Conservation (phyloP, 371 early-diverging fungal species). For the Apophysomyces sp. region DNA sequence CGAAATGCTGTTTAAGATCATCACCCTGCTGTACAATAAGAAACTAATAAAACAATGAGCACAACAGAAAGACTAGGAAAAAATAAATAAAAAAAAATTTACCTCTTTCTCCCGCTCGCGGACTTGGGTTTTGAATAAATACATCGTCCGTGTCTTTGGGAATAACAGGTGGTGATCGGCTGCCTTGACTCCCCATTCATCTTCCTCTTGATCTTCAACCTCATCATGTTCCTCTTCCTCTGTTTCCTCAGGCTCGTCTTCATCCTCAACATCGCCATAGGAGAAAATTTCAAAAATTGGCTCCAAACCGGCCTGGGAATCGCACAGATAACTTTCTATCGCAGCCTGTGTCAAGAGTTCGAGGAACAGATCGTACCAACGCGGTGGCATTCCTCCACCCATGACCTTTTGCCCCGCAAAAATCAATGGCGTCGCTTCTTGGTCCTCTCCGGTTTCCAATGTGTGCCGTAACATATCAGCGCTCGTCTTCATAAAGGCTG, state of each 20-base stretch:
- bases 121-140: slow-evolving; percentile 44
- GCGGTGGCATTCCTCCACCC: slow-evolving; percentile 57
- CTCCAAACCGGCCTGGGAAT: slow-evolving; percentile 51
- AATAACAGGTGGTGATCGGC: slow-evolving; percentile 50
- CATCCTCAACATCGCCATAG: slow-evolving; percentile 58
- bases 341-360: slow-evolving; percentile 63
- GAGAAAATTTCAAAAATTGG: slow-evolving; percentile 60
- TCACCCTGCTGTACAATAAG: slow-evolving; percentile 31
- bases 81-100: background rate
- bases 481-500: slow-evolving; percentile 56
- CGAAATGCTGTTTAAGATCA: slow-evolving; percentile 47
- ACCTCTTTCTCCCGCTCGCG: slow-evolving; percentile 53
- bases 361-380: slow-evolving; percentile 60
- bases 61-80: background rate
- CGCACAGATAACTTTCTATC: slow-evolving; percentile 61
- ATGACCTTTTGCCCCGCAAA: slow-evolving; percentile 50
- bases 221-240: slow-evolving; percentile 23
- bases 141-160: slow-evolving; percentile 52
- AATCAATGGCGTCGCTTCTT: slow-evolving; percentile 26
- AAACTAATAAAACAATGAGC: slow-evolving; percentile 26
- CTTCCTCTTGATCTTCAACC: slow-evolving; percentile 21
- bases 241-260: slow-evolving; percentile 37
- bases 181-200: slow-evolving; percentile 42
- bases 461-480: slow-evolving; percentile 51
- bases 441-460: slow-evolving; percentile 22